Conservation (phyloP, 371 early-diverging fungal genomes). For the Gilbertella persicaria region DNA sequence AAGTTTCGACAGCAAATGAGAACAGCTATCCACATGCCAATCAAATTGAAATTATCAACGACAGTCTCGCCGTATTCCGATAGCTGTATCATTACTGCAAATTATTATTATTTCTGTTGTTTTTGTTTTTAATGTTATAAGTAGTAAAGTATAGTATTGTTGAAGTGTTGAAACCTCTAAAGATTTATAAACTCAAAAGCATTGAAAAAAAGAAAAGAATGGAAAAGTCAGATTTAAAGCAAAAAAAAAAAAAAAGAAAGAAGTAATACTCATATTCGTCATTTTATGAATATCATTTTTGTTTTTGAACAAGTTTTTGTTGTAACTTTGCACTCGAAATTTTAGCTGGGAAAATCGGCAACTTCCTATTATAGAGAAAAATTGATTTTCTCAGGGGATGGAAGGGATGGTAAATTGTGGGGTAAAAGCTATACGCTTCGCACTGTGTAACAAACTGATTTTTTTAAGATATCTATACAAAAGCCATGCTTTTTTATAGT, state of each 20-base stretch:
- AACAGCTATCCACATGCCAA: conserved; percentile 51
- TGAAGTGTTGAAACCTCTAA: not conserved
- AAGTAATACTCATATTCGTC: not conserved
- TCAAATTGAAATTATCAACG: conserved; percentile 42
- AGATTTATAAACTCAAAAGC: not conserved
- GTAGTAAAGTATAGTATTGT: not conserved
- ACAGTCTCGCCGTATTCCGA: conserved; percentile 40
- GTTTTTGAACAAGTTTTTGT: not conserved
- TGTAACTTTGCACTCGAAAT: not conserved
- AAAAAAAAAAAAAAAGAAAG: not conserved
- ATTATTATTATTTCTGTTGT: not conserved
- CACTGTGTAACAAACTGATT: too few species aligned
- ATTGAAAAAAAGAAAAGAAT: not conserved
- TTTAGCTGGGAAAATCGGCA: not conserved
- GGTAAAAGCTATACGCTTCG: too few species aligned
- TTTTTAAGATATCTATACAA: too few species aligned
- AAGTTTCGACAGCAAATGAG: conserved; percentile 39
- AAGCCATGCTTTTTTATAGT: too few species aligned
- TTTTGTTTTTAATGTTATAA: not conserved
- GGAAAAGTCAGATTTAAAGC: not conserved
- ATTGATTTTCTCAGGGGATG: not conserved
- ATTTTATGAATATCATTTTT: not conserved
- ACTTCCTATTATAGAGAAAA: not conserved
- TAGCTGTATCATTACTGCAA: conserved; percentile 32
- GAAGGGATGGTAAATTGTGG: not conserved